Percentiles rank a stretch among this genome's conserved stretches.
Conservation (phyloP, 768 basidiomycete species). For the Suillus hirtellus region DNA sequence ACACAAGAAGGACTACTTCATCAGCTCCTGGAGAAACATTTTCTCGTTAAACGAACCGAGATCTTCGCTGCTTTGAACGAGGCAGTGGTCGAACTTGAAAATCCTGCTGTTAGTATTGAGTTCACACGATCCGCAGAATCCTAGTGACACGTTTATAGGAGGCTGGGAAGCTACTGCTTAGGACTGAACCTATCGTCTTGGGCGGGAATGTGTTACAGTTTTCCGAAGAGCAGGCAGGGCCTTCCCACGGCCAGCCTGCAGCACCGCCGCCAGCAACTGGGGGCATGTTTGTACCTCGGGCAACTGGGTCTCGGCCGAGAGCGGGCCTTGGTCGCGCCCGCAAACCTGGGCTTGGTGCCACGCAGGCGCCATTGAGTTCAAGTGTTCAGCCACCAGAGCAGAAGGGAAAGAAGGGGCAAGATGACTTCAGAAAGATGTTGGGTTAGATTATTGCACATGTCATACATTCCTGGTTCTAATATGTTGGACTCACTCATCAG, state of each 20-base stretch:
- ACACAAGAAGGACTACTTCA: constrained; percentile 93
- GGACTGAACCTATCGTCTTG: constrained; percentile 70
- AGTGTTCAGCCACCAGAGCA: constrained; percentile 20
- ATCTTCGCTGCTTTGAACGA: constrained; percentile 63
- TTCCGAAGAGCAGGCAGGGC: constrained; percentile 48
- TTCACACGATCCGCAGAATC: neutral
- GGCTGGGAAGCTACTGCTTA: constrained; percentile 75
- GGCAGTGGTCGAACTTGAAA: constrained; percentile 67
- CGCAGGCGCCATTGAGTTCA: constrained; percentile 20
- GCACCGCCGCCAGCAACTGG: constrained; percentile 41
- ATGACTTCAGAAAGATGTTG: constrained; percentile 87
- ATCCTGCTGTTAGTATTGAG: constrained; percentile 51
- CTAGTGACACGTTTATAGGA: constrained; percentile 51
- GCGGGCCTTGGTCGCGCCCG: constrained; percentile 68
- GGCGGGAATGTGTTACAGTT: constrained; percentile 61
- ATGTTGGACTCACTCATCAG: neutral
- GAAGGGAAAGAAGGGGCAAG: constrained; percentile 64
- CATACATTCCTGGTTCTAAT: neutral
- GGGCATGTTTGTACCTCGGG: constrained; percentile 67
- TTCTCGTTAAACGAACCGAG: constrained; percentile 70
- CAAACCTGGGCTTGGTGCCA: constrained; percentile 33
- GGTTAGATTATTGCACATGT: neutral
- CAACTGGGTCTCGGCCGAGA: constrained; percentile 63
- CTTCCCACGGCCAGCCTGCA: constrained; percentile 27
- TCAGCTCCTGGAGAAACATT: constrained; percentile 81